A percentile compares a stretch with the other conserved stretches of the same genome.
Evolutionary conservation across 768 basidiomycete species (phyloP).

Genomic region (Boletales sp.): DNA sequence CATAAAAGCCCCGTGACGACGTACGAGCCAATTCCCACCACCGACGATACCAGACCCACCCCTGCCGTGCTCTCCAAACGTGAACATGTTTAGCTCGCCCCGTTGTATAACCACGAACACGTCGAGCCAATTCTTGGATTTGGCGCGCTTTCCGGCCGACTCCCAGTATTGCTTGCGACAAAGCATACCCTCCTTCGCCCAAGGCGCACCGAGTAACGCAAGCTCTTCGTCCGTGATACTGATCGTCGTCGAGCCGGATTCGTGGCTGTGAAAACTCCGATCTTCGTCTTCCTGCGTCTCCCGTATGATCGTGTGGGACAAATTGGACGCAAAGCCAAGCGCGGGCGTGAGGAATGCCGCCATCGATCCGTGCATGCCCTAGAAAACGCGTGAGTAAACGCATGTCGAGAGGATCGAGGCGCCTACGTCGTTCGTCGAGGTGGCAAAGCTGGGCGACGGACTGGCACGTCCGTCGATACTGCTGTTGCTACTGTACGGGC

Average conservation of each 20-base stretch:
- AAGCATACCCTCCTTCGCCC: conserved; percentile 98
- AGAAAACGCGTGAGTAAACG: conserved; percentile 11
- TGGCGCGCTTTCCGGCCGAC: conserved; percentile 74
- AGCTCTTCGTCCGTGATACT: conserved; percentile 95
- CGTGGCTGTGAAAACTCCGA: conserved; percentile 62
- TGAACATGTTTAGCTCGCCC: conserved; percentile 94
- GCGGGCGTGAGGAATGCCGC: conserved; percentile 76
- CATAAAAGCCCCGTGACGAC: conserved; percentile 32
- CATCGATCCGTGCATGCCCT: conserved; percentile 62
- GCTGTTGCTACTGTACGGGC: conserved; percentile 82
- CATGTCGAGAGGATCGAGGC: too few species aligned
- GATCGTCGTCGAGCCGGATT: conserved; percentile 65
- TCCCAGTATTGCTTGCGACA: conserved; percentile 96
- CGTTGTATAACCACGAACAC: conserved; percentile 95
- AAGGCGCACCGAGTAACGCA: conserved; percentile 91
- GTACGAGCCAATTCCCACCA: conserved; percentile 96
- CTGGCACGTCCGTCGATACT: conserved; percentile 87
- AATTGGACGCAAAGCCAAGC: conserved; percentile 94
- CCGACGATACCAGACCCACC: conserved; percentile 70
- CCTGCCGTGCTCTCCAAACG: conserved; percentile 76
- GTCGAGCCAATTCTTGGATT: conserved; percentile 88
- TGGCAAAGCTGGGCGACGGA: conserved; percentile 91
- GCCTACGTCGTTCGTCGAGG: conserved; percentile 76
- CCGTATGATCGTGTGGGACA: conserved; percentile 94
- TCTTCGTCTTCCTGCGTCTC: conserved; percentile 89